Evolutionary conservation across 441 rosid genomes (phyloP), one percentile per base, ranked within the genome.

Genomic region (Bocquillonia castaneifolia): DNA sequence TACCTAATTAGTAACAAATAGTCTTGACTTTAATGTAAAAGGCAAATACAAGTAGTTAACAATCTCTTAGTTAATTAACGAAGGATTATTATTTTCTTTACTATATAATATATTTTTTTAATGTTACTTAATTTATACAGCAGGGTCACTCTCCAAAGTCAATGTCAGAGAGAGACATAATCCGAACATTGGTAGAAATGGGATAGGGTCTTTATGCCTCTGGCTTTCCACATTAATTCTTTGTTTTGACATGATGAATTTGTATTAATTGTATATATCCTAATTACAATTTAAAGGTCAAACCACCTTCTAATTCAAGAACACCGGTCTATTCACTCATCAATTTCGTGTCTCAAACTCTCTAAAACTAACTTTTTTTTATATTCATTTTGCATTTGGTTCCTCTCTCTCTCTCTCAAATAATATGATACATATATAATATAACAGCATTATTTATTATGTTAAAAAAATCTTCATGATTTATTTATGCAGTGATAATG

Each of bases 1-100:
- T 51, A 79, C 81, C 83, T 79, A 82, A 75, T 71, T 23, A 47
- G 68, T 70, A 77, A 77, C 81, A 77, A 77, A 72, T 69, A 66
- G 68, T 55, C 59, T 81, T 76, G 84, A 78, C 80, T 70, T 73
- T 67, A 34, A 10, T 42, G 29, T 23, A 73, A n/a, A 31, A 37
- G 63, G 40, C 17, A 69, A 45, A 52, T 60, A 45, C 56, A 48
- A 25, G 25, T 5, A 45, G 32, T 55, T 40, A 67, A 63, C 59
- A 14, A 50, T 57, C 36, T 59, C 66, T 56, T 72, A 55, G 78
- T 66, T 76, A 63, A 71, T 50, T 63, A 73, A 73, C 60, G 56
- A 63, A 28, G 14, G 60, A 25, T 57, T 29, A 15, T 22, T 57
- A 61, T 40, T n/a, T 32, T 34, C 17, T 63, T 18, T 47, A 32